Evolutionary conservation across 331 rosid genomes (phyloP), one percentile per base, ranked within the genome.

Genomic region (Malus hybrid): DNA sequence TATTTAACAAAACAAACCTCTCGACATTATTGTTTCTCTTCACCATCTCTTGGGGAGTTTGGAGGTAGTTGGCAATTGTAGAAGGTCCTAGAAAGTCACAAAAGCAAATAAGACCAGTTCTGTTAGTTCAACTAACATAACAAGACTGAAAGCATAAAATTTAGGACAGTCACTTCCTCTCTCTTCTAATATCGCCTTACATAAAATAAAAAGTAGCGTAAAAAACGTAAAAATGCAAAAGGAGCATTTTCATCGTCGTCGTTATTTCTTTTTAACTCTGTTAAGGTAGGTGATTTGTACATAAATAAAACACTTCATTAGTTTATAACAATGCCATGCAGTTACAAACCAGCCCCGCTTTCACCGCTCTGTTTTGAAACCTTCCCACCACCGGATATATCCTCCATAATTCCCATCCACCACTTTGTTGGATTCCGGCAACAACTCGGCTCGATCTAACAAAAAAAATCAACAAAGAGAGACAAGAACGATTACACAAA

Each of bases 321-420:
- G 77, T 42, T 72, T 5, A 22, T 57, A 26, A 57, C 66, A 58
- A 14, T 34, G 74, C 19, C 8, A 1, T 32, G 53, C 61, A 28
- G 72, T 58, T 68, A 69, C 30, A 46, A 77, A 44, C 75, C 66
- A 64, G 46, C 50, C 48, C 81, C 81, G 81, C 24, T 63, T 63
- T 70, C 70, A 71, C n/a, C 77, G 81, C 72, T 52, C 66, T 63
- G 57, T 52, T 78, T 78, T 78, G 68, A 78, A 78, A 71, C 82
- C 58, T 58, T 63, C 77, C 82, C 50, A 72, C 68, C 68, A 72
- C 20, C 48, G 68, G 57, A 60, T 57, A 14, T n/a, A 62, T 39
- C 39, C 55, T 46, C 56, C 76, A 72, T 42, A 32, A 42, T 68
- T 77, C 50, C 28, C 75, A 66, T 66, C 82, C 70, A 79, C 67